phyloP scores from a whole-genome alignment of 352 stramenopile species.

The Phytophthora aleatoria region DNA sequence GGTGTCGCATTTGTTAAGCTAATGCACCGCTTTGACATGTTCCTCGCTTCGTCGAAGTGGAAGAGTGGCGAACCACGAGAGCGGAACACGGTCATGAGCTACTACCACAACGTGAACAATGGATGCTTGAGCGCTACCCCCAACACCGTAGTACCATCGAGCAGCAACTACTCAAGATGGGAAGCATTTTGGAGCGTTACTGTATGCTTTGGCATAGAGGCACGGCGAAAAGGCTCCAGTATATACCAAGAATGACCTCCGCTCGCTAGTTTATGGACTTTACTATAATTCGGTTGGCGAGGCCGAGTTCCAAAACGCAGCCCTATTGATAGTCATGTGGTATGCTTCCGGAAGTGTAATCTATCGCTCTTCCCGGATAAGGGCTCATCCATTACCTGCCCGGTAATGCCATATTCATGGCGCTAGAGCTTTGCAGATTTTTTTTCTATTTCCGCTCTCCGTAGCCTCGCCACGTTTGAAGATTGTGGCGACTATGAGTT shows the following conservation, averaged over 20 bases:
- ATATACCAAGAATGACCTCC: not conserved
- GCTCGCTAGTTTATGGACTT: not conserved
- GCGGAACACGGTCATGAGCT: slow-evolving; percentile 4
- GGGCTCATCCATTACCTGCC: not conserved
- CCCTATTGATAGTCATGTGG: not conserved
- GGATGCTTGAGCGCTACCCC: not conserved
- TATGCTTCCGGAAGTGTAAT: not conserved
- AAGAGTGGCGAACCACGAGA: not conserved
- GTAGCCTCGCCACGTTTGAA: no score
- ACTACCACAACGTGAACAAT: slow-evolving; percentile 2
- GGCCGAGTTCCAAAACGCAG: not conserved
- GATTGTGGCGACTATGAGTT: no score
- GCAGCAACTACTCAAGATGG: slow-evolving; percentile 2
- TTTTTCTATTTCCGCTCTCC: not conserved
- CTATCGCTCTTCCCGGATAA: not conserved
- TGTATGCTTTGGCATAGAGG: not conserved
- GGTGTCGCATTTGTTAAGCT: not conserved
- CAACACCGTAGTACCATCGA: not conserved
- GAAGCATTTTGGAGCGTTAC: not conserved
- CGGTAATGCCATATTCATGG: not conserved
- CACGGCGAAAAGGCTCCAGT: not conserved
- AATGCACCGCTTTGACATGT: not conserved
- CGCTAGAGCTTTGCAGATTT: not conserved
- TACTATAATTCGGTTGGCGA: not conserved
- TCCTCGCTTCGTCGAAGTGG: not conserved